Evolutionary conservation across 1,284 basidiomycete genomes (phyloP), one percentile per base, ranked within the genome.

Genomic region (Apiotrichum domesticum): DNA sequence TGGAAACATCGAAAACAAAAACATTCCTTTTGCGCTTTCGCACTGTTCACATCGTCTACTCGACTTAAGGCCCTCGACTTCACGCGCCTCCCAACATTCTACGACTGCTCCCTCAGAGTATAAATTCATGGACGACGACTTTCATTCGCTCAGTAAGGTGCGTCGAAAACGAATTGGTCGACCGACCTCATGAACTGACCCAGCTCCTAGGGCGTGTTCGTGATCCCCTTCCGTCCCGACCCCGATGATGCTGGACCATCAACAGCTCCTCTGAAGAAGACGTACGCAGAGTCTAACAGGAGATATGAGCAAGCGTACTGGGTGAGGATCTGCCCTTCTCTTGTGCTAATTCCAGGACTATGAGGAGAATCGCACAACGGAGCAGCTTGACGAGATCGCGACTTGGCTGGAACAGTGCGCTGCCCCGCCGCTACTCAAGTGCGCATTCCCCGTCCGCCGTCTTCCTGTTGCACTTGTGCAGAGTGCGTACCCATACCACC

Each of bases 61-160:
- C 21, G 21, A 21, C 21, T 21, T 21, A 21, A 21, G 21, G 21
- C 21, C 21, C 21, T 21, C 21, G 21, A 21, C 37, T 13, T 39
- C 37, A 8, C 37, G 8, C 37, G 13, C 37, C 37, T 39, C 37
- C 13, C 37, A 39, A 39, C 13, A 8, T 39, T 7, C 37, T 21
- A 21, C 21, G 21, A 39, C 13, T 13, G 7, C 37, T 13, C 7
- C 37, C 37, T 39, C 37, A 39, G 7, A 39, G 8, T 7, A 39
- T 13, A 39, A 8, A 13, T 7, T 8, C 37, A 13, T 13, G 10
- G 56, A 58, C 6, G 61, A 67, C 47, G 63, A 63, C 35, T 68
- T 64, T 42, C 67, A 70, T 41, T 70, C 70, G 3, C 47, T 70
- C 6, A 70, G 63, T 64, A 67, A 66, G 63, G 70, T 72, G 9